Conservation (phyloP, 2,329 filamentous ascomycete species). For the Leptodontidium sp. region DNA sequence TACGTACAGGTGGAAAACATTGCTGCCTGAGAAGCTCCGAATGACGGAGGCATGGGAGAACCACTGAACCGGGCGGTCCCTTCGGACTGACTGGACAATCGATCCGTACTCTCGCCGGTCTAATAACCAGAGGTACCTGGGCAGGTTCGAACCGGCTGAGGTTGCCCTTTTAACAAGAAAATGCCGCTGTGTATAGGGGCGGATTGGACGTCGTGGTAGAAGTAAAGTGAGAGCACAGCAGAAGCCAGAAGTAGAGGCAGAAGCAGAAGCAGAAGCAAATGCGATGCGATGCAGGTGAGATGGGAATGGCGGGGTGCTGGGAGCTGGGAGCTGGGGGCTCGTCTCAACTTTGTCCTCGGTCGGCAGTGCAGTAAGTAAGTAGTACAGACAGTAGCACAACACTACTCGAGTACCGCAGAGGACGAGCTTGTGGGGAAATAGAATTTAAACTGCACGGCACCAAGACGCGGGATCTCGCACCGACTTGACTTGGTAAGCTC, state of each 20-base stretch:
- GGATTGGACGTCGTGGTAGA: neutral
- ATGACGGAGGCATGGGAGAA: conserved; percentile 42
- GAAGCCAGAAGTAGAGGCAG: neutral
- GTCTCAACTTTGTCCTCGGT: conserved; percentile 13
- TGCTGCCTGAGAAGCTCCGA: conserved; percentile 38
- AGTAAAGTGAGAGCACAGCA: conserved; percentile 2
- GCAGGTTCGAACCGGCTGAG: neutral
- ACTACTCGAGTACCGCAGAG: too few relatives aligned
- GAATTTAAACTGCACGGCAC: conserved; percentile 10
- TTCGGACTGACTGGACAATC: conserved; percentile 16
- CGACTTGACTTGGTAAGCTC: conserved; percentile 4
- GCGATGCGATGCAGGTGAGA: conserved; percentile 18
- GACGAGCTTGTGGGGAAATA: conserved; percentile 11
- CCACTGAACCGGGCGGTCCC: neutral
- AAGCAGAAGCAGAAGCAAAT: conserved; percentile 19
- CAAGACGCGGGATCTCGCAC: conserved; percentile 17
- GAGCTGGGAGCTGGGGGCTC: neutral
- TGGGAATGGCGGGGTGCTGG: conserved; percentile 4
- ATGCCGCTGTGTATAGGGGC: neutral
- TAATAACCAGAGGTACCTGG: conserved; percentile 11
- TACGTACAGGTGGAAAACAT: conserved; percentile 48
- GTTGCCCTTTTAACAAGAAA: neutral
- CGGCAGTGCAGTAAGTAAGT: conserved; percentile 11
- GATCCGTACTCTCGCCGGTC: conserved; percentile 13
- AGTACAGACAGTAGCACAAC: too few relatives aligned